A percentile compares a stretch with the other conserved stretches of the same genome.
Conservation (phyloP, 306 rosid species). For the Begonia peltatifolia region DNA sequence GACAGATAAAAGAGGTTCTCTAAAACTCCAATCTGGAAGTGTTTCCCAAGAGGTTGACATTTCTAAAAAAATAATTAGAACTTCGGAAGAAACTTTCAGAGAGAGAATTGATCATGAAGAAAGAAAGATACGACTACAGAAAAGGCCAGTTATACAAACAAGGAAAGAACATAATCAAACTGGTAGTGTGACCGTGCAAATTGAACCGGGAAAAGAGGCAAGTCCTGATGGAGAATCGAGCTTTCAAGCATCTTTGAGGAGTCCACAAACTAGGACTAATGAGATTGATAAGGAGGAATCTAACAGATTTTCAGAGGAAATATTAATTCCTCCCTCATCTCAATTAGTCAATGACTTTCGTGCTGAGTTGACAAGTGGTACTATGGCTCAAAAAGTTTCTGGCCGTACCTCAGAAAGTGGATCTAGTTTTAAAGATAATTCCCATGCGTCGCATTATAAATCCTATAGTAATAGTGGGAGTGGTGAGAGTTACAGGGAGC, state of each 20-base stretch:
- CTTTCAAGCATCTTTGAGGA: slow-evolving; percentile 22
- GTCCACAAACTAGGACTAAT: slow-evolving; percentile 23
- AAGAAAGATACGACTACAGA: slow-evolving; percentile 20
- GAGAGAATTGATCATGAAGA: slow-evolving; percentile 23
- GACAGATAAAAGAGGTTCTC: slow-evolving; percentile 25
- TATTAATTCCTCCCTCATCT: slow-evolving; percentile 41
- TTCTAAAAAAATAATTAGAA: slow-evolving; percentile 1
- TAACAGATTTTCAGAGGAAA: slow-evolving; percentile 27
- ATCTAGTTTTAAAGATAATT: slow-evolving; percentile 23
- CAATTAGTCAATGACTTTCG: slow-evolving; percentile 20
- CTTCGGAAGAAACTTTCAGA: slow-evolving; percentile 26
- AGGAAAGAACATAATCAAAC: slow-evolving; percentile 36
- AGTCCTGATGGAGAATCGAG: slow-evolving; percentile 21
- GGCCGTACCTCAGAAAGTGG: slow-evolving; percentile 35
- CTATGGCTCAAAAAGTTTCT: slow-evolving; percentile 19
- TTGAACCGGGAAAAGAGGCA: slow-evolving; percentile 21
- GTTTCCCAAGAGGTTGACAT: slow-evolving; percentile 25
- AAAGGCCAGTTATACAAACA: slow-evolving; percentile 21
- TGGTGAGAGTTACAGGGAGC: slow-evolving; percentile 21
- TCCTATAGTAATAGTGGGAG: slow-evolving; percentile 19
- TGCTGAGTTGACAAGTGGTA: slow-evolving; percentile 20
- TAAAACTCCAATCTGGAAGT: slow-evolving; percentile 27
- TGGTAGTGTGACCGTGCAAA: slow-evolving; percentile 26
- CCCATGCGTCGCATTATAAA: slow-evolving; percentile 26
- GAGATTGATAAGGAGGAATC: slow-evolving; percentile 19